A percentile compares a stretch with the other conserved stretches of the same genome.
These are phyloP conservation scores for Scutellaria galericulata DNA, from an alignment of 257 asterid genomes.

Conservation along the genomic window DNA sequence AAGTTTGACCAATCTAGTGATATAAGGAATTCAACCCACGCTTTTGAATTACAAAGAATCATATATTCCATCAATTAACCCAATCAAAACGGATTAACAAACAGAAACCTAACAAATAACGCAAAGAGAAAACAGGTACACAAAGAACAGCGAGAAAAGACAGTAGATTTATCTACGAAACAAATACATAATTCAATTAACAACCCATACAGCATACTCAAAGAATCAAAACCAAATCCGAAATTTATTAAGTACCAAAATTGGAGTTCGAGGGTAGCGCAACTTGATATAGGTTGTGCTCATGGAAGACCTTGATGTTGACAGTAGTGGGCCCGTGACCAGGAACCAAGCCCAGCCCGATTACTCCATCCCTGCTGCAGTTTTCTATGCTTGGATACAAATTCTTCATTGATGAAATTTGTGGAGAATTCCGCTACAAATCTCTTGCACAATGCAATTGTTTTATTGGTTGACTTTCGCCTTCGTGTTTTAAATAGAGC, in stretches of 20 bases:
- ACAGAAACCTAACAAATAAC: background rate
- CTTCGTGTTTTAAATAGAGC: slow-evolving; percentile 12
- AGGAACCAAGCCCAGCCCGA: slow-evolving; percentile 41
- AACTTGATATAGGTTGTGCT: slow-evolving; percentile 36
- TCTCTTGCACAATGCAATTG: background rate
- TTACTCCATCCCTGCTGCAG: slow-evolving; percentile 44
- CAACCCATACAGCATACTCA: background rate
- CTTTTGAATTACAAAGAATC: background rate
- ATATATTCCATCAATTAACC: background rate
- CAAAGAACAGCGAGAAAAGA: background rate
- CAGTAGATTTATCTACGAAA: background rate
- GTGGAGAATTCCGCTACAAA: slow-evolving; percentile 30
- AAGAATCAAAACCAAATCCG: background rate
- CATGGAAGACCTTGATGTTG: slow-evolving; percentile 45
- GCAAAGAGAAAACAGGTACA: background rate
- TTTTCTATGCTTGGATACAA: slow-evolving; percentile 39
- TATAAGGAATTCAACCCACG: background rate
- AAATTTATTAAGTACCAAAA: slow-evolving; percentile 42
- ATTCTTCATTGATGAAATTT: slow-evolving; percentile 38
- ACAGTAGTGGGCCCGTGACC: slow-evolving; percentile 33
- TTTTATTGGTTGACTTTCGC: slow-evolving; percentile 8
- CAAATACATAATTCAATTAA: background rate
- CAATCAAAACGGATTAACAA: slow-evolving; percentile 10
- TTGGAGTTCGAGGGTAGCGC: slow-evolving; percentile 46
- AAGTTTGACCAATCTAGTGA: slow-evolving; percentile 14